Percentiles rank a stretch among this genome's conserved stretches.
Conservation (phyloP, 768 basidiomycete species). For the Agrocybe pediades region DNA sequence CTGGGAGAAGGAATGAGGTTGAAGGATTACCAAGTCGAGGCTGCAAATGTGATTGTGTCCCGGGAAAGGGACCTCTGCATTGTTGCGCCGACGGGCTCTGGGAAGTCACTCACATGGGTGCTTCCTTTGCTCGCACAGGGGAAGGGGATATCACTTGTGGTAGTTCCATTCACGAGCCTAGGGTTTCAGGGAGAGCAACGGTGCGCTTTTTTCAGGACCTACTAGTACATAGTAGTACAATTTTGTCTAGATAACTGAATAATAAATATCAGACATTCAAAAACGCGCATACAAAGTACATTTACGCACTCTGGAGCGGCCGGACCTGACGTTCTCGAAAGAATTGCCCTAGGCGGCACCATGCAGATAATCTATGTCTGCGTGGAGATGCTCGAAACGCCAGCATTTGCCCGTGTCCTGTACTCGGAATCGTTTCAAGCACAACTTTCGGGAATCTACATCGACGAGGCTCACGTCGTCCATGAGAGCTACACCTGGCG, state of each 20-base stretch:
- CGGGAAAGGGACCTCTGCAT: slow-evolving; percentile 16
- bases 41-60: slow-evolving; percentile 16
- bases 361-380: slow-evolving; percentile 22
- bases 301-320: slow-evolving; percentile 16
- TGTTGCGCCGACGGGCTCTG: slow-evolving; percentile 22
- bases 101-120: slow-evolving; percentile 22
- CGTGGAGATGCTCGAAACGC: slow-evolving; percentile 28
- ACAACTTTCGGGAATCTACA: slow-evolving; percentile 19
- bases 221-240: background rate
- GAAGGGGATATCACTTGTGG: slow-evolving; percentile 19
- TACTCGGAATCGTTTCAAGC: slow-evolving; percentile 16
- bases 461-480: slow-evolving; percentile 22
- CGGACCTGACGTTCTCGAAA: slow-evolving; percentile 2
- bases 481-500: slow-evolving; percentile 18
- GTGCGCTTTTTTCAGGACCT: slow-evolving; percentile 6
- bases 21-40: slow-evolving; percentile 17
- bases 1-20: background rate
- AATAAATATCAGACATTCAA: slow-evolving; percentile 9
- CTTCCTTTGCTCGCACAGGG: slow-evolving; percentile 21
- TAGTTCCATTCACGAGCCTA: slow-evolving; percentile 24
- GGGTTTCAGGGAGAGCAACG: slow-evolving; percentile 20
- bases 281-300: slow-evolving; percentile 1
- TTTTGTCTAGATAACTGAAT: background rate
- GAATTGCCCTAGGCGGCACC: slow-evolving; percentile 7
- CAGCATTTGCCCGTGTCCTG: slow-evolving; percentile 17